Conservation (phyloP, 257 asterid species). For the Lavandula angustifolia region DNA sequence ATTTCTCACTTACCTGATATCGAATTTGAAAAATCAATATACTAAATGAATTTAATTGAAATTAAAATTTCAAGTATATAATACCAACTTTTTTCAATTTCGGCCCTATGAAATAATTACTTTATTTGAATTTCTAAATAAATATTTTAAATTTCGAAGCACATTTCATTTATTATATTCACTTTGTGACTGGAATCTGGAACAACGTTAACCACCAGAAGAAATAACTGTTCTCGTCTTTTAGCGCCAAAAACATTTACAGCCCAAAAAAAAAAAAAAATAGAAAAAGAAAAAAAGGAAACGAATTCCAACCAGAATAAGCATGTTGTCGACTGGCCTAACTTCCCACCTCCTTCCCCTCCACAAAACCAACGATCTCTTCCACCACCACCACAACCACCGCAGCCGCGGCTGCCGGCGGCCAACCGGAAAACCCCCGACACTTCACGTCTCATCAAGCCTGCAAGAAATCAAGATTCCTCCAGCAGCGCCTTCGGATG, state of each 20-base stretch:
- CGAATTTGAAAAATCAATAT: too few species aligned
- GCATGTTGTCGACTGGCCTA: slow-evolving; percentile 50
- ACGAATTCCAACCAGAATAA: slow-evolving; percentile 23
- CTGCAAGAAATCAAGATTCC: slow-evolving; percentile 34
- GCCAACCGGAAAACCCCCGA: background rate
- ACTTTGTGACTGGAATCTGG: background rate
- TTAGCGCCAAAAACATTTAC: slow-evolving; percentile 43
- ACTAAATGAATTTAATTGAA: too few species aligned
- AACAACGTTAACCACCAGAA: slow-evolving; percentile 29
- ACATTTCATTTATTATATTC: too few species aligned
- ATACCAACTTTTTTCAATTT: too few species aligned
- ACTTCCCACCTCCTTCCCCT: slow-evolving; percentile 38
- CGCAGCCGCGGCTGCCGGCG: slow-evolving; percentile 28
- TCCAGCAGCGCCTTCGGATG: slow-evolving; percentile 29
- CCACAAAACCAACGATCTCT: slow-evolving; percentile 31
- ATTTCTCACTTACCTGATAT: too few species aligned
- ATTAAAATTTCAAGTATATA: too few species aligned
- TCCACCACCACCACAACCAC: slow-evolving; percentile 35
- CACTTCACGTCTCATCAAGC: slow-evolving; percentile 40
- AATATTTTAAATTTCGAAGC: too few species aligned
- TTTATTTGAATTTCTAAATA: too few species aligned
- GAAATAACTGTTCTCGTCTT: slow-evolving; percentile 23
- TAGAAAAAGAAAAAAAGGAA: background rate
- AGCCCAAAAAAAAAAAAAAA: background rate
- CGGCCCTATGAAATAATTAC: too few species aligned